Conservation (phyloP, 352 stramenopile genomes). For the Pythium inflatum region DNA sequence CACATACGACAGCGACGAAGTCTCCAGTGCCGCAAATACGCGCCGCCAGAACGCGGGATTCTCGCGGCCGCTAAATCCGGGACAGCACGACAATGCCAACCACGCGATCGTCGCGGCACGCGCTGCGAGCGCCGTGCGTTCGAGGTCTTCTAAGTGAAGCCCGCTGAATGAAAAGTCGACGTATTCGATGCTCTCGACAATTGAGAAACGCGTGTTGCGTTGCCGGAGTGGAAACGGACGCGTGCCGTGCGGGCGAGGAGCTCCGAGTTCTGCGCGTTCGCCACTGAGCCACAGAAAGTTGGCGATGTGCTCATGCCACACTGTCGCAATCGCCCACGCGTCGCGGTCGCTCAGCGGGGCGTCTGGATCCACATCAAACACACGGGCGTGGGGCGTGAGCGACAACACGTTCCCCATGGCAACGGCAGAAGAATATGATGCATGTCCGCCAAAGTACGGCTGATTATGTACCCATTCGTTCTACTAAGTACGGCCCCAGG, state of each 20-base stretch:
- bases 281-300: background rate
- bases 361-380: background rate
- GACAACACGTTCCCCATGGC: background rate
- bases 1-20: background rate
- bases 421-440: too few species aligned
- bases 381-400: background rate
- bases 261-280: background rate
- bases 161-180: background rate
- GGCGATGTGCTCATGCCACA: background rate
- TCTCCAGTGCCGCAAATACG: conserved; percentile 3
- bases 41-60: conserved; percentile 19
- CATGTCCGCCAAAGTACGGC: too few species aligned
- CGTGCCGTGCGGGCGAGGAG: too few species aligned
- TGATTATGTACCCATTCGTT: too few species aligned
- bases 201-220: background rate
- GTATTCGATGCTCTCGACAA: background rate
- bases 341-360: background rate
- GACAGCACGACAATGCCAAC: conserved; percentile 21
- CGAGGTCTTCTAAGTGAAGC: background rate
- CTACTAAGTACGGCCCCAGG: too few species aligned
- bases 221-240: too few species aligned
- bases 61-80: background rate
- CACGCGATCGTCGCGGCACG: conserved; percentile 5
- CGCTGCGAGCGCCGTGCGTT: background rate
- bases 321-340: background rate